These are phyloP conservation scores for Auriscalpium vulgare DNA, from an alignment of 768 basidiomycete species.

Conservation along the genomic window DNA sequence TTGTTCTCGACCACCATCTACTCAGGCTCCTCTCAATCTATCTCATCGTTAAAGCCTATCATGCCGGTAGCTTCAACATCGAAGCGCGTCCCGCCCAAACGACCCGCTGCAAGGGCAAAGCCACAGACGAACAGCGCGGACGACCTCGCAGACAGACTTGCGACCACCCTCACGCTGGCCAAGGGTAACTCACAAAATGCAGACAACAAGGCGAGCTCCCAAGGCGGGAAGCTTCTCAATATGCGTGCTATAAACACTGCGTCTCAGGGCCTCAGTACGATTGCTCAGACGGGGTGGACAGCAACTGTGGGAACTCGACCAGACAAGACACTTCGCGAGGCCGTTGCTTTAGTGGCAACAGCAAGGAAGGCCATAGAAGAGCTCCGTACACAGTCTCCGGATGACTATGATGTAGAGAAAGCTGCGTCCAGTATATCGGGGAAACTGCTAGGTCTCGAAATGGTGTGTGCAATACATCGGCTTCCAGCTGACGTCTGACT, in stretches of 20 bases:
- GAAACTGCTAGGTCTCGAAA: slow-evolving; percentile 58
- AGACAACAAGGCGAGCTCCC: neutral
- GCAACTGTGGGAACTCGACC: slow-evolving; percentile 22
- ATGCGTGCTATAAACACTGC: slow-evolving; percentile 63
- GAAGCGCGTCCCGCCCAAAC: neutral
- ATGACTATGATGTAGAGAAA: slow-evolving; percentile 60
- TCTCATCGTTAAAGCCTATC: no score
- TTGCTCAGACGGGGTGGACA: slow-evolving; percentile 59
- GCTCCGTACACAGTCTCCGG: slow-evolving; percentile 38
- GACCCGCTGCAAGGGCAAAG: neutral
- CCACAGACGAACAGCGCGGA: slow-evolving; percentile 4
- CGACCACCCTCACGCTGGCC: slow-evolving; percentile 19
- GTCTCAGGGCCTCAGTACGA: slow-evolving; percentile 45
- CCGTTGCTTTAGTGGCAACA: slow-evolving; percentile 24
- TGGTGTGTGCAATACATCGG: slow-evolving; percentile 41
- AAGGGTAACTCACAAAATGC: slow-evolving; percentile 11
- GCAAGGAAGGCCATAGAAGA: slow-evolving; percentile 37
- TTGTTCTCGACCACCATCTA: no score
- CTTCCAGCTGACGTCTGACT: no score
- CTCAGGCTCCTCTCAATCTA: no score
- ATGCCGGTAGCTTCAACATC: neutral
- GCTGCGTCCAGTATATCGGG: slow-evolving; percentile 61
- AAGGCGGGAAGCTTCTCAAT: slow-evolving; percentile 19
- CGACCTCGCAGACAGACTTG: slow-evolving; percentile 19
- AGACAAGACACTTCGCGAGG: slow-evolving; percentile 18